phyloP scores from a whole-genome alignment of 345 rosid genomes.

The Eucalyptus urophylla region DNA sequence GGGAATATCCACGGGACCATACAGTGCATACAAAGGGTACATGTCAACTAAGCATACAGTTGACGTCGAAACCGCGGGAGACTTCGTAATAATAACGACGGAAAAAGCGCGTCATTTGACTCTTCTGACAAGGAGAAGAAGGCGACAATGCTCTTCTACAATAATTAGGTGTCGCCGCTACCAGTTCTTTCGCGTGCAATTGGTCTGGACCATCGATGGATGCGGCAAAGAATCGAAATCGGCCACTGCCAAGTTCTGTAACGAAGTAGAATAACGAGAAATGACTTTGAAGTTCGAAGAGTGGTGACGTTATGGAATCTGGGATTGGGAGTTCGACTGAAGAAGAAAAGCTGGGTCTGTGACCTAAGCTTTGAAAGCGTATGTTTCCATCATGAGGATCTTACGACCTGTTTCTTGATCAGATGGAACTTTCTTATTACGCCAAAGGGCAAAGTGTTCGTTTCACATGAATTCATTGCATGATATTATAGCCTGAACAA shows the following conservation, averaged over 20 bases:
- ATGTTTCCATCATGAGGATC: neutral
- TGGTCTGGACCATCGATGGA: neutral
- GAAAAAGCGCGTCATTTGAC: neutral
- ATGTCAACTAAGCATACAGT: neutral
- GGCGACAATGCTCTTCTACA: neutral
- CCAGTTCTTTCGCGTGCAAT: neutral
- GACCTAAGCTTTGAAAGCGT: neutral
- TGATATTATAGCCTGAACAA: too few species aligned
- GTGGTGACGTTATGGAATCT: neutral
- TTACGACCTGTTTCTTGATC: neutral
- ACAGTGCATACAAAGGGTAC: neutral
- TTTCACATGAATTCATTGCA: neutral
- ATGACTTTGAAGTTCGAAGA: neutral
- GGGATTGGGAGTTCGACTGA: neutral
- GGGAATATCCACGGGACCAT: neutral
- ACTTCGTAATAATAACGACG: neutral
- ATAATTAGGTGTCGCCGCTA: neutral
- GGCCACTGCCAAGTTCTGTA: neutral
- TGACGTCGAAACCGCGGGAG: neutral
- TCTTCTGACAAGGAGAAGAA: neutral
- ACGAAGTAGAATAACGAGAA: neutral
- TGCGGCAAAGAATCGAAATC: neutral
- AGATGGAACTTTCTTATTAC: neutral
- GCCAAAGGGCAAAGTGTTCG: neutral
- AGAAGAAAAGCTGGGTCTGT: neutral